Conservation (phyloP, 805 yeast genomes). For the Ogataea ganodermae region DNA sequence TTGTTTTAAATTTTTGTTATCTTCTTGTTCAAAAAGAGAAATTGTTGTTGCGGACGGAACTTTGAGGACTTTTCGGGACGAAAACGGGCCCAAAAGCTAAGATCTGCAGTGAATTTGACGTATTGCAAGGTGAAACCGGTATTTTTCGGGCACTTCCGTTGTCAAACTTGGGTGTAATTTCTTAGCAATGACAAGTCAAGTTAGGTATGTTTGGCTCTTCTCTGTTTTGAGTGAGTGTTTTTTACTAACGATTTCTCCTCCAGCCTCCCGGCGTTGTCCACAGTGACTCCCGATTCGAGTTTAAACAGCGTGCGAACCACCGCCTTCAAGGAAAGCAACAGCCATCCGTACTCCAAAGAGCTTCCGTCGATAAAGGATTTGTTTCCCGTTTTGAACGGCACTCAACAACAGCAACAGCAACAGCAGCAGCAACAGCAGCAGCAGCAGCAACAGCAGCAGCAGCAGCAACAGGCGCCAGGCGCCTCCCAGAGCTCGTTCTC, state of each 20-base stretch:
- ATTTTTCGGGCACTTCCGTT: not conserved
- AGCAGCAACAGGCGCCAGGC: conserved; percentile 9
- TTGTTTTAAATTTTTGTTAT: not conserved
- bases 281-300: conserved; percentile 1
- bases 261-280: conserved; percentile 3
- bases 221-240: not conserved
- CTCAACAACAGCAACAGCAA: conserved; percentile 8
- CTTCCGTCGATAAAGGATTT: conserved; percentile 28
- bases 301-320: conserved; percentile 8
- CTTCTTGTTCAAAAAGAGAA: too few species aligned
- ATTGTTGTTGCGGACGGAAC: not conserved
- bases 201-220: conserved; percentile 4
- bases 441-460: not conserved
- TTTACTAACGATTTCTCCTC: too few species aligned
- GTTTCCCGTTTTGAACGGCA: conserved; percentile 22
- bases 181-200: conserved; percentile 3
- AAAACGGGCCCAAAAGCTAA: too few species aligned
- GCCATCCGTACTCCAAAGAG: conserved; percentile 12
- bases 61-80: not conserved
- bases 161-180: too few species aligned
- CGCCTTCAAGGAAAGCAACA: conserved; percentile 6
- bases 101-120: not conserved
- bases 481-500: not conserved
- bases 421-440: conserved; percentile 9
- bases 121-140: not conserved